phyloP scores from a whole-genome alignment of 805 yeast genomes.

The Sugiyamaella lignohabitans region DNA sequence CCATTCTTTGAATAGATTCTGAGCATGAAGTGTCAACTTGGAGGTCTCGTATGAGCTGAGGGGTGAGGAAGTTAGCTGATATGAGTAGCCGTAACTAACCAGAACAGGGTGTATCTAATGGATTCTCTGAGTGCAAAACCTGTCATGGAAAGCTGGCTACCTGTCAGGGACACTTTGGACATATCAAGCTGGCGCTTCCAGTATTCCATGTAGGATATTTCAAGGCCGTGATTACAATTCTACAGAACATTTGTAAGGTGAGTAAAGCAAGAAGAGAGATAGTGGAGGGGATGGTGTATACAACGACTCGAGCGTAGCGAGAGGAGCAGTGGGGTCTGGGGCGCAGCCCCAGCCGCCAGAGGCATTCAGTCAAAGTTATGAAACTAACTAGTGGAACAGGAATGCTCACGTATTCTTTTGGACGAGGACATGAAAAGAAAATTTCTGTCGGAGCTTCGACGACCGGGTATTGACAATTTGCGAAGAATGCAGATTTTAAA shows the following conservation, averaged over 20 bases:
- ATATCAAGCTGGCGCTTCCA: slow-evolving; percentile 84
- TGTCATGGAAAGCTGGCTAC: slow-evolving; percentile 89
- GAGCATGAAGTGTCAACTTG: too few relatives aligned
- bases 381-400: slow-evolving; percentile 24
- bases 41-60: too few relatives aligned
- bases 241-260: slow-evolving; percentile 80
- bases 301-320: too few relatives aligned
- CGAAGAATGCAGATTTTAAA: slow-evolving; percentile 86
- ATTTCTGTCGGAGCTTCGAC: slow-evolving; percentile 70
- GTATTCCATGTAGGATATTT: slow-evolving; percentile 97
- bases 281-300: slow-evolving; percentile 7
- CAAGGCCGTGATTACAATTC: slow-evolving; percentile 78
- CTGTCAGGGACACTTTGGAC: slow-evolving; percentile 99
- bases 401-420: slow-evolving; percentile 71
- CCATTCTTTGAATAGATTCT: too few relatives aligned
- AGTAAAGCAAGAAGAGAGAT: neutral
- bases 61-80: too few relatives aligned
- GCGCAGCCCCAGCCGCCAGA: neutral
- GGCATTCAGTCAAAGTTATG: neutral
- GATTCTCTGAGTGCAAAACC: slow-evolving; percentile 77
- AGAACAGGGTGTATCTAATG: slow-evolving; percentile 70
- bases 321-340: too few relatives aligned
- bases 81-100: neutral
- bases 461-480: slow-evolving; percentile 84
- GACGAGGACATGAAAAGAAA: slow-evolving; percentile 65